Percentiles rank a stretch among this genome's conserved stretches.
phyloP scores from a whole-genome alignment of 768 basidiomycete genomes.

The Leccinellum luteum region DNA sequence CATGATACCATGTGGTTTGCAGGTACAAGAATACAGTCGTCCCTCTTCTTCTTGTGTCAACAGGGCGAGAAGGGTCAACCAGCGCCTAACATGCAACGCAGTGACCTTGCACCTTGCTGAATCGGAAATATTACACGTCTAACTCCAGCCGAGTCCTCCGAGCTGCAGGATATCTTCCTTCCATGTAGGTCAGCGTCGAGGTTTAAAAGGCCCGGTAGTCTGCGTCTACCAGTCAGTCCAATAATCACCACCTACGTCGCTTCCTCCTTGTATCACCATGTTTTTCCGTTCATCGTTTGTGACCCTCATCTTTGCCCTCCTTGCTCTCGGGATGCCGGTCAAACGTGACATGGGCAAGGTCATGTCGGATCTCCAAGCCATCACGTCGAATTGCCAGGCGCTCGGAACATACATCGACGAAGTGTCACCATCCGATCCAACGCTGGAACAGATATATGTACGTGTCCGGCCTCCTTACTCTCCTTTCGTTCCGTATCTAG shows the following conservation, averaged over 20 bases:
- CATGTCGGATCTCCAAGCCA: not conserved
- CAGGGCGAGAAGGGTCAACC: not conserved
- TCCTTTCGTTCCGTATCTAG: not conserved
- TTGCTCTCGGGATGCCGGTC: slow-evolving; percentile 10
- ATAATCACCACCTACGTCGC: not conserved
- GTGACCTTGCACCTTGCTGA: not conserved
- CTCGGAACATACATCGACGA: not conserved
- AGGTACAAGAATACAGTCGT: not conserved
- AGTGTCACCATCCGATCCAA: not conserved
- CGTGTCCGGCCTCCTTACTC: not conserved
- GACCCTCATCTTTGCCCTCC: slow-evolving; percentile 8
- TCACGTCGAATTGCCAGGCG: rapidly evolving
- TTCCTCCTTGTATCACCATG: slow-evolving; percentile 3
- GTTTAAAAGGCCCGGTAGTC: not conserved
- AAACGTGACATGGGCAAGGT: slow-evolving; percentile 3
- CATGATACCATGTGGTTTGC: not conserved
- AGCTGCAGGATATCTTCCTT: not conserved
- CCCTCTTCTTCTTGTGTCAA: not conserved
- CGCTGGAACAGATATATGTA: rapidly evolving
- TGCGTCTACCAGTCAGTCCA: not conserved
- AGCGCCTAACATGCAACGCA: not conserved
- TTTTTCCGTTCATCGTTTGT: slow-evolving; percentile 10
- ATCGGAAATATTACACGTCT: not conserved
- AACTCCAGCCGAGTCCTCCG: not conserved
- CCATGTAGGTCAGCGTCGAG: not conserved